Conservation (phyloP, 2,329 filamentous ascomycete species). For the Chrysoporthe deuterocubensis region DNA sequence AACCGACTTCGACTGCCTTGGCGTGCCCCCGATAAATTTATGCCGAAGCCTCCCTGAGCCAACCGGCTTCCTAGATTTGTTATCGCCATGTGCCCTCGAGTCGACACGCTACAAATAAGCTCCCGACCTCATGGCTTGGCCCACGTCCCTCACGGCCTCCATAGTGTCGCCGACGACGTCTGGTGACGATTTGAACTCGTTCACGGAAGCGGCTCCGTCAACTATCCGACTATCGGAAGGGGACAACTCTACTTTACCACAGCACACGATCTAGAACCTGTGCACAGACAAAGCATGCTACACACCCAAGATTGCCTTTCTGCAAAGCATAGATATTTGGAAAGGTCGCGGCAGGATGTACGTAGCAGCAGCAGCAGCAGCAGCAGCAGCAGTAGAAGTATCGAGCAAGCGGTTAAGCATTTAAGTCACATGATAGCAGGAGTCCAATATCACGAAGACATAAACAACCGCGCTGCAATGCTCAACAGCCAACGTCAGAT, state of each 20-base stretch:
- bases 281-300: neutral
- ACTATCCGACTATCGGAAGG: neutral
- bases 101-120: neutral
- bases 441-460: neutral
- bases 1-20: neutral
- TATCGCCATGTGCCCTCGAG: neutral
- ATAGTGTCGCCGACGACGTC: neutral
- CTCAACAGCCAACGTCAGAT: neutral
- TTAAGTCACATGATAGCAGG: neutral
- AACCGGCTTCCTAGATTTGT: neutral
- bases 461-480: neutral
- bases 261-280: neutral
- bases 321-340: neutral
- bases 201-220: neutral
- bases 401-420: neutral
- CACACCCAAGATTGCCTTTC: neutral
- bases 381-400: neutral
- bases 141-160: neutral
- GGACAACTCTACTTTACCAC: neutral
- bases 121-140: neutral
- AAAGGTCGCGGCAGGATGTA: neutral
- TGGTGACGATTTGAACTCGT: neutral
- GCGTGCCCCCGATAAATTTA: neutral
- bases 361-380: neutral
- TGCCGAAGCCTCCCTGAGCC: slow-evolving; percentile 4